Percentiles rank a stretch among this genome's conserved stretches.
These are phyloP conservation scores for Pinus taeda DNA, from an alignment of 75 land plant species.

Conservation along the genomic window DNA sequence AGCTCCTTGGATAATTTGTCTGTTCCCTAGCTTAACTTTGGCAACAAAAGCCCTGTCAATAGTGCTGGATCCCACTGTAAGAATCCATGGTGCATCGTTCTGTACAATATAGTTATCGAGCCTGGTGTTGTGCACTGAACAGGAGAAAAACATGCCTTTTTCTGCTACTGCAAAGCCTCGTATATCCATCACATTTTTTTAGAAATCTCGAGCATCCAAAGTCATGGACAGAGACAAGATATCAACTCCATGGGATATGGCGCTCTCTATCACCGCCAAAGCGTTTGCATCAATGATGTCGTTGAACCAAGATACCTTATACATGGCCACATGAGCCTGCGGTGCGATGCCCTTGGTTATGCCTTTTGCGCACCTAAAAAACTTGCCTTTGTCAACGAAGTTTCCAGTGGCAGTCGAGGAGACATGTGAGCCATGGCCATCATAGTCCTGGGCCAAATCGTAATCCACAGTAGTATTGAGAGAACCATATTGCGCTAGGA, in stretches of 20 bases:
- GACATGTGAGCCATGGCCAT: constrained; percentile 39
- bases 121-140: constrained; percentile 35
- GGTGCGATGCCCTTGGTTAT: constrained; percentile 22
- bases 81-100: constrained; percentile 42
- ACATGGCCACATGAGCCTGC: constrained; percentile 18
- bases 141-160: constrained; percentile 34
- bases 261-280: constrained; percentile 33
- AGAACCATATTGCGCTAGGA: too few relatives aligned
- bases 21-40: too few relatives aligned
- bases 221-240: constrained; percentile 38
- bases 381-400: constrained; percentile 10
- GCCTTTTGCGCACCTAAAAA: constrained; percentile 15
- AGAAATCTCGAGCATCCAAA: constrained; percentile 24
- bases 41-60: too few relatives aligned
- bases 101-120: constrained; percentile 14
- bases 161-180: constrained; percentile 45
- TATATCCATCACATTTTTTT: constrained; percentile 29
- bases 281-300: constrained; percentile 14
- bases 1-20: too few relatives aligned
- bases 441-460: constrained; percentile 14
- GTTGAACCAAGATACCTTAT: constrained; percentile 17
- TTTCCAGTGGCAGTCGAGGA: constrained; percentile 24
- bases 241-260: constrained; percentile 56
- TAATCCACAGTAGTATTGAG: too few relatives aligned
- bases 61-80: constrained; percentile 16